These are phyloP conservation scores for Ceratorhiza oryzae-sativae DNA, from an alignment of 1,284 basidiomycete species.

Conservation along the genomic window DNA sequence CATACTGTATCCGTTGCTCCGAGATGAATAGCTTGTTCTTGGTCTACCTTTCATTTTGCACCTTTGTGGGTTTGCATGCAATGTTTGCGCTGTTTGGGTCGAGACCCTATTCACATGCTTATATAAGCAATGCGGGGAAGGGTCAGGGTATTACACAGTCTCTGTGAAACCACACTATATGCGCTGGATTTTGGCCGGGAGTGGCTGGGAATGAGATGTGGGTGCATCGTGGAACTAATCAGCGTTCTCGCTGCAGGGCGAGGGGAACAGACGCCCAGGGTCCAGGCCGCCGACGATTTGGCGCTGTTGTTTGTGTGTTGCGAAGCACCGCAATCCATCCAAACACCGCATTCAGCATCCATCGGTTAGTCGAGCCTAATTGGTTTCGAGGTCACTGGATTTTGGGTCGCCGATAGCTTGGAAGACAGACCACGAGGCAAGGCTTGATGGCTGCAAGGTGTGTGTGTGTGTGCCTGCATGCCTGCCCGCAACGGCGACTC, in stretches of 20 bases:
- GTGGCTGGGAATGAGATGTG: no score
- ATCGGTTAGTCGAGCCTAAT: constrained; percentile 11
- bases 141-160: neutral
- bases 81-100: no score
- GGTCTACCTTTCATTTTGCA: neutral
- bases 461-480: constrained; percentile 9
- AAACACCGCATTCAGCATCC: constrained; percentile 28
- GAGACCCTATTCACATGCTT: no score
- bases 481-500: neutral
- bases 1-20: constrained; percentile 4
- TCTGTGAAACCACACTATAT: neutral
- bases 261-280: neutral
- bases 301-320: neutral
- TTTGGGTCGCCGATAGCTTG: constrained; percentile 1
- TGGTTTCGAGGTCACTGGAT: constrained; percentile 2
- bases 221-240: no score
- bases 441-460: constrained; percentile 31
- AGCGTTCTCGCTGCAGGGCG: no score
- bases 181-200: no score
- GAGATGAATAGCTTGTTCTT: constrained; percentile 17
- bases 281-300: neutral
- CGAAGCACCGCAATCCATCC: constrained; percentile 25
- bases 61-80: neutral
- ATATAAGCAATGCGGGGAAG: no score
- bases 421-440: constrained; percentile 19